Evolutionary conservation across 2,329 filamentous ascomycete genomes (phyloP), one percentile per base, ranked within the genome.

Genomic region (Cytospora paraplurivora): DNA sequence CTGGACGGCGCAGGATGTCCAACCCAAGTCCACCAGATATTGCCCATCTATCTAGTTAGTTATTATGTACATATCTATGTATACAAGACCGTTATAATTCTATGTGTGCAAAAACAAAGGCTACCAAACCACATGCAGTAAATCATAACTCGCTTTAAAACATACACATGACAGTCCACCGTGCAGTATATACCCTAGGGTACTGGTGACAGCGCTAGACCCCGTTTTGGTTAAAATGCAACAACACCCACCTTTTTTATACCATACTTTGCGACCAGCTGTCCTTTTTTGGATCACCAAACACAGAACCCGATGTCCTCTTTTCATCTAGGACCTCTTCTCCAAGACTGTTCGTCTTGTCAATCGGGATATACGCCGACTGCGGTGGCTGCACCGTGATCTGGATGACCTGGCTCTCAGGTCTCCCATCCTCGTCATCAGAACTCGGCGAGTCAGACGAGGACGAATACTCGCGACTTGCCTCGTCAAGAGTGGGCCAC

Each of bases 301-400:
- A 59, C 8, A 49, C 35, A 41, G 59, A 55, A 44, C 41, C 27
- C 2, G 51, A 34, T 32, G 51, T 38, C 13, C 51, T 33, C 15
- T 35, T 61, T 33, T 61, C 59, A 19, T 61, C 21, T 19, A 55
- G 32, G 19, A 17, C 47, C 19, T 52, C 38, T 17, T 52, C 38
- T 17, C 47, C 51, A 34, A 50, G 50, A 7, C 55, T 33, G 13
- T 50, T 19, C 41, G 17, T 15, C 17, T 35, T 55, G 15, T 33
- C 52, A 13, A 19, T 19, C 4, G 51, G 54, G 15, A 61, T 53
- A 27, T 55, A 41, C 32, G 19, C 59, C 59, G 50, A 49, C 52
- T 61, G 41, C 15, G 59, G 59, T 15, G 19, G 41, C 59, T 55
- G 51, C 59, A 61, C 19, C 6, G 19, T 8, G 33, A 27, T 27